Evolutionary conservation across 2,329 filamentous ascomycete species (phyloP).

Genomic region (Hypoxylon sp.): DNA sequence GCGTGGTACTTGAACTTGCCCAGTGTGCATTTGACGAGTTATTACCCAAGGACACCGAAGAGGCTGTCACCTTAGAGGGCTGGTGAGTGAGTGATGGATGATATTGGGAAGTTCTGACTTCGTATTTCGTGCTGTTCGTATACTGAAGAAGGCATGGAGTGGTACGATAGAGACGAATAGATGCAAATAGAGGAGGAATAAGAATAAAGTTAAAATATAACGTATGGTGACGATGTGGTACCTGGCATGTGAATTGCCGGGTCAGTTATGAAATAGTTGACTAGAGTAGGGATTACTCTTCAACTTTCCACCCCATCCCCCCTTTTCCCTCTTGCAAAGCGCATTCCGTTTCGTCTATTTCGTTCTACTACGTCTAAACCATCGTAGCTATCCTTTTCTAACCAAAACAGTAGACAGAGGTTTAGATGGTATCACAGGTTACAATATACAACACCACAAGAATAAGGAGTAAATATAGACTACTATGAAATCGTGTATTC

Average conservation of each 20-base stretch:
- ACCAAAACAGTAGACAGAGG: too few species aligned
- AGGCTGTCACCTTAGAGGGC: constrained; percentile 65
- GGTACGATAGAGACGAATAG: constrained; percentile 14
- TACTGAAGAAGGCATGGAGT: neutral
- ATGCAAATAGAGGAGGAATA: neutral
- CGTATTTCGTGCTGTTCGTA: neutral
- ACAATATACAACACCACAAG: neutral
- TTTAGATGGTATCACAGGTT: too few species aligned
- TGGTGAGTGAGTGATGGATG: neutral
- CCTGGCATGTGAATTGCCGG: neutral
- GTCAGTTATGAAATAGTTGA: neutral
- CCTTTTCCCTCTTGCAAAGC: neutral
- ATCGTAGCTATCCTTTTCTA: too few species aligned
- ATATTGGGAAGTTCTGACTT: neutral
- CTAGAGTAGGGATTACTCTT: neutral
- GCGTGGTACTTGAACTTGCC: constrained; percentile 73
- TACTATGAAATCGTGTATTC: constrained; percentile 11
- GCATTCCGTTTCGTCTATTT: neutral
- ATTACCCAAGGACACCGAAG: constrained; percentile 74
- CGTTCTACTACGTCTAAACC: neutral
- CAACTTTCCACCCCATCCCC: too few species aligned
- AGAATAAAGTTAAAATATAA: constrained; percentile 6
- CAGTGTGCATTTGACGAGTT: constrained; percentile 70
- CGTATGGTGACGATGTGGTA: neutral
- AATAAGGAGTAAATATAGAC: neutral